These are phyloP conservation scores for Quillaja saponaria DNA, from an alignment of 306 rosid genomes.

Conservation along the genomic window DNA sequence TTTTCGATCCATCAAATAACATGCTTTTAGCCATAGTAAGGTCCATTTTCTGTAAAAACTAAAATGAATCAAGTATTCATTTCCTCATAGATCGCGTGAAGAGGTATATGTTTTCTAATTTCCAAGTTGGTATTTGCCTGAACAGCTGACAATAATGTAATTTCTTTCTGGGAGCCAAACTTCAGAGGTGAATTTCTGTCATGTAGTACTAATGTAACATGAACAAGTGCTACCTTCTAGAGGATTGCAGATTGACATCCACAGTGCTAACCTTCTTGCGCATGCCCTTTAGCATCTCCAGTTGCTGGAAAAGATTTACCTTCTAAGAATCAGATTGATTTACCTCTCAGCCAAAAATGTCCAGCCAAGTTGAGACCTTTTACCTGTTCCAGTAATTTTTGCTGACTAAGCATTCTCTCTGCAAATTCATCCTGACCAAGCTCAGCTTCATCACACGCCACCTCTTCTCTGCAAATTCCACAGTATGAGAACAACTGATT, in stretches of 20 bases:
- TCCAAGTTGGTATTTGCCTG: background rate
- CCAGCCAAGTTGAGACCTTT: slow-evolving; percentile 4
- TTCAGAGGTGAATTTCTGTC: too few species aligned
- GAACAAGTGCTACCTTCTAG: slow-evolving; percentile 54
- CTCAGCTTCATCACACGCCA: slow-evolving; percentile 90
- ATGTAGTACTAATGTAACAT: too few species aligned
- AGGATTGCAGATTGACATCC: slow-evolving; percentile 79
- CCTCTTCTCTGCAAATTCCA: slow-evolving; percentile 69
- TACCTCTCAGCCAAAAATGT: background rate
- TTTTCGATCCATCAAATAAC: background rate
- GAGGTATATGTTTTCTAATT: background rate
- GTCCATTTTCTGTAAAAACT: background rate
- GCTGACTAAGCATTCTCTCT: slow-evolving; percentile 55
- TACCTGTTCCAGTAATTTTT: slow-evolving; percentile 65
- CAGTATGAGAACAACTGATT: slow-evolving; percentile 19
- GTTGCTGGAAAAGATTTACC: slow-evolving; percentile 54
- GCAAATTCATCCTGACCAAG: slow-evolving; percentile 70
- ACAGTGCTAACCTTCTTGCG: slow-evolving; percentile 63
- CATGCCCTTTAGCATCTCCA: slow-evolving; percentile 81
- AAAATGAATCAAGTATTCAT: background rate
- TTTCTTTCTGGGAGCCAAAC: background rate
- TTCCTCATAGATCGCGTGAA: background rate
- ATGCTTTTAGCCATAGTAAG: background rate
- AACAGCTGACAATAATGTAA: background rate
- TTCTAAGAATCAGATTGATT: slow-evolving; percentile 23